Base-by-base conservation (phyloP, 176 grass and related monocot species). In the Aegilops sharonensis region DNA sequence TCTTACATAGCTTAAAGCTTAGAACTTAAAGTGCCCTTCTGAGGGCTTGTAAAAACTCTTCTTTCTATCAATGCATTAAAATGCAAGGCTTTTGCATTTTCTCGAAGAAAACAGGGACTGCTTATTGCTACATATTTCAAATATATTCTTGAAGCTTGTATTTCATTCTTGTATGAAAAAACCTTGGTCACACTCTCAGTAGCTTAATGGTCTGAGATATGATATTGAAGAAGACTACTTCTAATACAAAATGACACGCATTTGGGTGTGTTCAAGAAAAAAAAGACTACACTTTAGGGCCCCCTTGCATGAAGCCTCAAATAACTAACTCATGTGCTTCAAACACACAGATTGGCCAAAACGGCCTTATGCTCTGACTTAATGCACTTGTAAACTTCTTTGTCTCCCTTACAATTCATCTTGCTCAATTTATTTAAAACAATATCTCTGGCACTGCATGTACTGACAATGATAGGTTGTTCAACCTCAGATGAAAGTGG, bases 371-470 rank as follows among this genome's bases (percentile, higher is more conserved):
- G 18, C 25, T 87, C 80, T 79, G 54, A 76, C 31, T 89, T 39
- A 69, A 90, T 81, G 62, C 35, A 15, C 71, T 64, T 86, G 36
- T 50, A 78, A 82, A 72, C 76, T 69, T 88, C 15, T 45, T 52
- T 77, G 35, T 54, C 15, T 52, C 64, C 52, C 39, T 86, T 56
- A 65, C 82, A 87, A 23, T 65, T 83, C 83, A 9, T 89, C 61
- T 59, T 72, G 32, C 15, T 36, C 43, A 72, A 68, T 77, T 90
- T 77, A 63, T 63, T 85, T 68, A 79, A 77, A 81, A 78, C 72
- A 85, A 82, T 76, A 84, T 66, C 13, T 76, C 3, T 20, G 78
- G 66, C 81, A 61, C 39, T 78, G 11, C 84, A 87, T 88, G 56
- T 85, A 72, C 67, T 62, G 68, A 68, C n/a, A 86, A 91, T 52